Evolutionary conservation across 1,284 basidiomycete species (phyloP).

Genomic region (Ceratobasidium papillatum): DNA sequence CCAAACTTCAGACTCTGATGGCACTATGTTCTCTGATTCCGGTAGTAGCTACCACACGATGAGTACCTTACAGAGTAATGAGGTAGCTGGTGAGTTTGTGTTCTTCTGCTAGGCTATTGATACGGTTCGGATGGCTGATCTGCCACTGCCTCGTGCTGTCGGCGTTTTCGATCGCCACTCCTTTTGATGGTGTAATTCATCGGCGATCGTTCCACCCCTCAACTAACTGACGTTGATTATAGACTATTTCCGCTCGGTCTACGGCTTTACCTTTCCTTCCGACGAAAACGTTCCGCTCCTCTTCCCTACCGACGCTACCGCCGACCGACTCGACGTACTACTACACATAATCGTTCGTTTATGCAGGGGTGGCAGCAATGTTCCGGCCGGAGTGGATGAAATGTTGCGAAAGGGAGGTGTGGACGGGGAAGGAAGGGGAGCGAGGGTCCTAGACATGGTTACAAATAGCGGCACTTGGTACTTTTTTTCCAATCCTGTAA

Average conservation of each 20-base stretch:
- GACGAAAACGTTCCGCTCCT: slow-evolving; percentile 22
- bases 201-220: too few relatives aligned
- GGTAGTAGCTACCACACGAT: slow-evolving; percentile 1
- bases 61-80: slow-evolving; percentile 14
- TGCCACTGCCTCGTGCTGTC: too few relatives aligned
- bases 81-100: slow-evolving; percentile 5
- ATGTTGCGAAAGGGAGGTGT: background rate
- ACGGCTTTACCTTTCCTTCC: slow-evolving; percentile 4
- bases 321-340: slow-evolving; percentile 21
- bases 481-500: background rate
- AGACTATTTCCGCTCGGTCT: slow-evolving; percentile 16
- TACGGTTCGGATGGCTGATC: too few relatives aligned
- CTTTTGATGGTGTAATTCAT: background rate
- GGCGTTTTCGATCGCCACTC: too few relatives aligned
- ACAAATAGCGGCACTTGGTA: slow-evolving; percentile 8
- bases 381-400: background rate
- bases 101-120: background rate
- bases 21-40: background rate
- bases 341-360: background rate
- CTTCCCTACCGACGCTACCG: background rate
- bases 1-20: background rate
- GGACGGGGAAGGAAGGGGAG: background rate
- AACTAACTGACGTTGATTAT: background rate
- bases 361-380: background rate
- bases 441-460: background rate